Percentiles rank a stretch among this genome's conserved stretches.
phyloP scores from a whole-genome alignment of 805 yeast genomes.

The Teunomyces lycoperdinae region DNA sequence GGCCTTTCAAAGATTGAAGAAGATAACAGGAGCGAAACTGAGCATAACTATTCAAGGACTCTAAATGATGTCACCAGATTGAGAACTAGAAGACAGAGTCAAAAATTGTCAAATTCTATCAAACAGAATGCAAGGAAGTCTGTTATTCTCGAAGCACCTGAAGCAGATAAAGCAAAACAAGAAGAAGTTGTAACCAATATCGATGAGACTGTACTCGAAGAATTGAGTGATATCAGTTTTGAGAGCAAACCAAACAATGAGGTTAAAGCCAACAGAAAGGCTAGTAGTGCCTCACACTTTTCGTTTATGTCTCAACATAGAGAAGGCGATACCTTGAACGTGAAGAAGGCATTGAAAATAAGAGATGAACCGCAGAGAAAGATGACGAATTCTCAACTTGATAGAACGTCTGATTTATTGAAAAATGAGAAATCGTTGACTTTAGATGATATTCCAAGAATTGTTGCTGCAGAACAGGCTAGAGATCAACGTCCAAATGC shows the following conservation, averaged over 20 bases:
- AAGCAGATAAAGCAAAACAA: conserved; percentile 38
- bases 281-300: conserved; percentile 23
- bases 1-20: conserved; percentile 3
- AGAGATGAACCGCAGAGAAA: conserved; percentile 39
- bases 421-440: conserved; percentile 83
- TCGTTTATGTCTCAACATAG: conserved; percentile 24
- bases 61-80: conserved; percentile 73
- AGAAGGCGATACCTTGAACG: conserved; percentile 27
- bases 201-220: conserved; percentile 16
- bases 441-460: conserved; percentile 93
- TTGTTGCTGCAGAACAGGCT: conserved; percentile 96
- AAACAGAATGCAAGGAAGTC: conserved; percentile 67
- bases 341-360: conserved; percentile 25
- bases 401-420: conserved; percentile 66
- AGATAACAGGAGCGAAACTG: conserved; percentile 12
- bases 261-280: conserved; percentile 11
- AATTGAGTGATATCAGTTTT: conserved; percentile 9
- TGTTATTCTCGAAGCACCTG: conserved; percentile 61
- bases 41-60: conserved; percentile 63
- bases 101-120: conserved; percentile 50
- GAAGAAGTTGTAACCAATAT: conserved; percentile 17
- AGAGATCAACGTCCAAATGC: conserved; percentile 92
- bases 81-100: conserved; percentile 69
- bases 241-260: conserved; percentile 1
- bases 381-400: conserved; percentile 38